Conservation (phyloP, 179 eudicot species). For the Vitellaria paradoxa region DNA sequence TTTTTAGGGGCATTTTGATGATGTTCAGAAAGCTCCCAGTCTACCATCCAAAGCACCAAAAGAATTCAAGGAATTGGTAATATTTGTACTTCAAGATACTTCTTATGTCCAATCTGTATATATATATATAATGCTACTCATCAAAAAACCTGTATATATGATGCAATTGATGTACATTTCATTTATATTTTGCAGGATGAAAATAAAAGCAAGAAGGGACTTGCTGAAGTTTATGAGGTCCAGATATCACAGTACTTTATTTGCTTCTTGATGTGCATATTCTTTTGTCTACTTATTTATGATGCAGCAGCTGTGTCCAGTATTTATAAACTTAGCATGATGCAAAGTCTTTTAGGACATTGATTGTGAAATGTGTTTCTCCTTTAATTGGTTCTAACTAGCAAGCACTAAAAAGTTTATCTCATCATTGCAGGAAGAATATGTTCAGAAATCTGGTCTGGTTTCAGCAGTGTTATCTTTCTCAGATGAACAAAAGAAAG, state of each 20-base stretch:
- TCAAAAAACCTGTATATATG: too few relatives aligned
- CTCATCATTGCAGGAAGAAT: constrained; percentile 72
- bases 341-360: background rate
- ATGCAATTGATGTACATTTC: background rate
- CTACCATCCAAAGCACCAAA: constrained; percentile 67
- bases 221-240: constrained; percentile 94
- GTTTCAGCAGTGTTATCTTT: constrained; percentile 56
- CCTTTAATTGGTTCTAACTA: background rate
- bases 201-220: constrained; percentile 89
- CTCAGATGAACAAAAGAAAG: constrained; percentile 78
- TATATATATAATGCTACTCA: background rate
- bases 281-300: background rate
- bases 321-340: background rate
- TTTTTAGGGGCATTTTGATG: constrained; percentile 73
- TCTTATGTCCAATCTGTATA: background rate
- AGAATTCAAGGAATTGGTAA: constrained; percentile 75
- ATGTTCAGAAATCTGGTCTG: constrained; percentile 83
- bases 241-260: background rate
- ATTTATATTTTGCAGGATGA: constrained; percentile 66
- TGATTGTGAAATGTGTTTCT: background rate
- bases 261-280: background rate
- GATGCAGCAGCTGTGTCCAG: background rate
- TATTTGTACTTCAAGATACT: constrained; percentile 13
- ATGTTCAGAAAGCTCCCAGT: constrained; percentile 70
- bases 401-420: background rate